Base-by-base conservation (phyloP, 2,329 filamentous ascomycete species). In the Penicillium sp. region DNA sequence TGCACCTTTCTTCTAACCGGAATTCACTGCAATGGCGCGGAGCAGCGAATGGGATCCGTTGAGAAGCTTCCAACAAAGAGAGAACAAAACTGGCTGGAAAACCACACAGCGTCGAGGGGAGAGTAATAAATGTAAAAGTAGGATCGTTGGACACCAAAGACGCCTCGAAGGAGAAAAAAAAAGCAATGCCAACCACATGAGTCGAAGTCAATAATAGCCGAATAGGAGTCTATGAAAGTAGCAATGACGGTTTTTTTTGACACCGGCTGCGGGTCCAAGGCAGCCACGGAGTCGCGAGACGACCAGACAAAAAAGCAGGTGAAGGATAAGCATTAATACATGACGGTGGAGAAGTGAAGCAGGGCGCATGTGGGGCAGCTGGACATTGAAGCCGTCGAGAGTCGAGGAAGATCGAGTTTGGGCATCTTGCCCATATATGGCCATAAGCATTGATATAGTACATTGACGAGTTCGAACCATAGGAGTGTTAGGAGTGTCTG, bases 371-470 rank as follows among this genome's bases (percentile, higher is more conserved):
- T 9, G 4, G 35, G 25, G 28, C 46, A 45, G 33, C 25, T 18
- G 12, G 13, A 55, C 50, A 49, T 39, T 46, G 52, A 38, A 49
- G 50, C 55, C 56, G 60, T 58, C 59, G 43, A 59, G 53, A 56
- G 62, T 32, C 46, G 61, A 52, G 55, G 57, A 60, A 57, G 58
- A 57, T 52, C 49, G 48, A 54, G 45, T 51, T 58, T 46, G 61
- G 58, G 59, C 53, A 61, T 66, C 65, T 59, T 54, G 55, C 64
- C 65, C 59, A 57, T 63, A 58, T 58, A 61, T 61, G 65, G 59
- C 62, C 68, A 65, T 67, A 56, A 59, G 63, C 53, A 64, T 58
- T 62, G 55, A 63, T 69, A 68, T 68, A 62, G 62, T 69, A 70
- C 66, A 70, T 56, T 65, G 57, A 50, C 47, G 61, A 62, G 57